These are phyloP conservation scores for Cercophora samala DNA, from an alignment of 495 filamentous ascomycete genomes.

Conservation along the genomic window DNA sequence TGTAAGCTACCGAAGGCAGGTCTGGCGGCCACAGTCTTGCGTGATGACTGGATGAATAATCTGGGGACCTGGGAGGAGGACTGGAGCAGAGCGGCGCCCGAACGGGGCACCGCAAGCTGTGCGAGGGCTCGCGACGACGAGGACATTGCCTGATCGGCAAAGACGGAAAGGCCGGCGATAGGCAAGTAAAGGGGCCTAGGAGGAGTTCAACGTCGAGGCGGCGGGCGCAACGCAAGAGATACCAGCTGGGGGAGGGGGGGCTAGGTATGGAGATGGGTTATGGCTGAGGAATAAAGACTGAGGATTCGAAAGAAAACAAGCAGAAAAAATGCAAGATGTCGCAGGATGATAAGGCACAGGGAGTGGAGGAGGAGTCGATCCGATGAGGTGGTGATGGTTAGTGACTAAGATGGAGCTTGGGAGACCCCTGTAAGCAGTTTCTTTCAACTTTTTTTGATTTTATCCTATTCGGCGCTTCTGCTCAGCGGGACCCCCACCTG, in stretches of 20 bases:
- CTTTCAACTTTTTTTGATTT: slow-evolving; percentile 17
- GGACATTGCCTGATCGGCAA: slow-evolving; percentile 36
- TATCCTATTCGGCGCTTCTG: slow-evolving; percentile 19
- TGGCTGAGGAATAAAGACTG: neutral
- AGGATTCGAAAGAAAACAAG: neutral
- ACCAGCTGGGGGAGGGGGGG: neutral
- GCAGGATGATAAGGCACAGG: slow-evolving; percentile 7
- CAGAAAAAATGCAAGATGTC: slow-evolving; percentile 13
- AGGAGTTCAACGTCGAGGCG: slow-evolving; percentile 4
- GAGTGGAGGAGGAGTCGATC: slow-evolving; percentile 14
- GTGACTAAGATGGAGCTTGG: slow-evolving; percentile 22
- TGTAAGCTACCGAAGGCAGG: slow-evolving; percentile 24
- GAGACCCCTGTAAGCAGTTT: slow-evolving; percentile 15
- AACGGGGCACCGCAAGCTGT: slow-evolving; percentile 29
- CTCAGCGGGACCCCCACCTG: slow-evolving; percentile 3
- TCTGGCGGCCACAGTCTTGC: slow-evolving; percentile 25
- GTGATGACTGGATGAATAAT: slow-evolving; percentile 26
- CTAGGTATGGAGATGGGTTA: neutral
- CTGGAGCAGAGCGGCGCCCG: slow-evolving; percentile 26
- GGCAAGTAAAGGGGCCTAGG: neutral
- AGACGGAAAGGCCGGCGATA: slow-evolving; percentile 13
- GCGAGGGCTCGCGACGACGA: slow-evolving; percentile 34
- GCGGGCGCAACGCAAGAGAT: slow-evolving; percentile 4
- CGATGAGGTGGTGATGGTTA: slow-evolving; percentile 17
- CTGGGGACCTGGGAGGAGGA: slow-evolving; percentile 24